phyloP scores from a whole-genome alignment of 176 grass and related monocot species.

The Dendrocalamus sinicus region DNA sequence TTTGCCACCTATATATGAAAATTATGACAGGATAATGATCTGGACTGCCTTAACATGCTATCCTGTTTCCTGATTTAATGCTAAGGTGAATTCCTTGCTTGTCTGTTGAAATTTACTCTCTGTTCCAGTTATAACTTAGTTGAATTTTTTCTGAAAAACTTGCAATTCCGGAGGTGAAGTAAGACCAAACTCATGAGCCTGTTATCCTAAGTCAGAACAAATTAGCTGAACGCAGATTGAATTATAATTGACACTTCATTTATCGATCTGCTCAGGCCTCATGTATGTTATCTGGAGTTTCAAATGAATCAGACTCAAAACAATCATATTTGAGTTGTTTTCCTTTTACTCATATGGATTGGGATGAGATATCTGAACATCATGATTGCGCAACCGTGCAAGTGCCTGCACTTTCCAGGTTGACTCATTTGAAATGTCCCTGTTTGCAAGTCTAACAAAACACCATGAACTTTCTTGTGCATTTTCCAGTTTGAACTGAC shows the following conservation, averaged over 20 bases:
- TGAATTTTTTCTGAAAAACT: not conserved
- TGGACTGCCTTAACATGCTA: not conserved
- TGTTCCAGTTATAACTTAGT: not conserved
- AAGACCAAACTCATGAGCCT: not conserved
- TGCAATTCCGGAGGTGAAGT: not conserved
- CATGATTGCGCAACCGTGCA: conserved; percentile 8
- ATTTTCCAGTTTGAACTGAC: not conserved
- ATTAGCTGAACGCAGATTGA: not conserved
- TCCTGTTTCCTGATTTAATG: not conserved
- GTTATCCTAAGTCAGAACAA: not conserved
- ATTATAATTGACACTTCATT: not conserved
- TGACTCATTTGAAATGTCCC: not conserved
- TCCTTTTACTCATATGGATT: not conserved
- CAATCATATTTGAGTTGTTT: not conserved
- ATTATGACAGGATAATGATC: not conserved
- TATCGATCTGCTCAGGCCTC: not conserved
- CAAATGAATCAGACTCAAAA: not conserved
- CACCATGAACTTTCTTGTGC: not conserved
- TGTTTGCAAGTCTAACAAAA: not conserved
- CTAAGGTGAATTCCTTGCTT: not conserved
- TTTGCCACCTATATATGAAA: not conserved
- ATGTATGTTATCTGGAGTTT: not conserved
- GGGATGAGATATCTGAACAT: not conserved
- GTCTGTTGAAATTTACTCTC: not conserved
- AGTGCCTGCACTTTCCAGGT: not conserved